Conservation (phyloP, 768 basidiomycete species). For the Rhodotorula paludigena region DNA sequence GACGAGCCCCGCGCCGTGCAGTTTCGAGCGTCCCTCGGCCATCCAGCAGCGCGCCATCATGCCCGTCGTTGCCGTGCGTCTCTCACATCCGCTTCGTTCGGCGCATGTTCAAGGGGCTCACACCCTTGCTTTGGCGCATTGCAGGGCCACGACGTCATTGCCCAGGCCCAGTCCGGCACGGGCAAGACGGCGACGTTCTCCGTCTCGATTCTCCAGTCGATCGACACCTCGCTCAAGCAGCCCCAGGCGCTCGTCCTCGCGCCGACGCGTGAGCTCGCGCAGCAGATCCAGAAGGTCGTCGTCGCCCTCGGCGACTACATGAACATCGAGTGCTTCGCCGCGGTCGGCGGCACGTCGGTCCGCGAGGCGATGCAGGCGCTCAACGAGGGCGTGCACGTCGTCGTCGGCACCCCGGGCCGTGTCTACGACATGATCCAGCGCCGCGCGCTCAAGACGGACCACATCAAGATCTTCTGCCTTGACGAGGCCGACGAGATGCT, state of each 20-base stretch:
- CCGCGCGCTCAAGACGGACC: constrained; percentile 82
- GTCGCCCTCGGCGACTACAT: constrained; percentile 96
- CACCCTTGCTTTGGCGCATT: background rate
- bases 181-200: constrained; percentile 99
- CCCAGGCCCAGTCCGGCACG: constrained; percentile 97
- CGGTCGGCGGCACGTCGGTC: constrained; percentile 94
- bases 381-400: constrained; percentile 94
- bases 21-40: constrained; percentile 94
- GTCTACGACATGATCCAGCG: constrained; percentile 99
- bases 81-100: background rate
- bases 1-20: background rate
- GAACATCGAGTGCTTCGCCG: constrained; percentile 98
- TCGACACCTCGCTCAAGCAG: constrained; percentile 89
- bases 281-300: constrained; percentile 97
- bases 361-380: constrained; percentile 96
- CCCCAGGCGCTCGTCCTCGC: constrained; percentile 94
- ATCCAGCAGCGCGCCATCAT: constrained; percentile 98
- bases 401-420: constrained; percentile 93
- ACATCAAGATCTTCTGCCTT: constrained; percentile 95
- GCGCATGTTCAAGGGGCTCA: no score
- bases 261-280: constrained; percentile 95
- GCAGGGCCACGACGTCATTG: constrained; percentile 94
- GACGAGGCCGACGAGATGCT: constrained; percentile 95
- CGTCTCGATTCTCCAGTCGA: constrained; percentile 94
- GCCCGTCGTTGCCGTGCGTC: constrained; percentile 63